A percentile compares a stretch with the other conserved stretches of the same genome.
Conservation (phyloP, 371 early-diverging fungal species). For the Mucor racemosus region DNA sequence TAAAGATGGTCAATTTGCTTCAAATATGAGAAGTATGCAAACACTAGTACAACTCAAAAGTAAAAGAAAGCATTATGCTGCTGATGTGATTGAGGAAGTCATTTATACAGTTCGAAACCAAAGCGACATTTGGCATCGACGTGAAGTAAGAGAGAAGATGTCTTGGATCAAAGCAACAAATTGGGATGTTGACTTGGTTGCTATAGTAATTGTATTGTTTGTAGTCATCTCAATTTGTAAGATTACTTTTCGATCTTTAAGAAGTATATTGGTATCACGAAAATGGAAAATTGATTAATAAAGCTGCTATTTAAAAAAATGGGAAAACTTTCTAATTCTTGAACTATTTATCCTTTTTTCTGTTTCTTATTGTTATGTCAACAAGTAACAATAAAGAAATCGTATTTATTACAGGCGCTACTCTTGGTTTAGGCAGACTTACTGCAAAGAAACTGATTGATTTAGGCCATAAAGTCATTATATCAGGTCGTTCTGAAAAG, state of each 20-base stretch:
- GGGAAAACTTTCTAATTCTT: neutral
- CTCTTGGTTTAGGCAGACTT: conserved; percentile 38
- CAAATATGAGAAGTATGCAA: conserved; percentile 19
- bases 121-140: conserved; percentile 14
- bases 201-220: neutral
- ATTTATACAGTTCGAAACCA: conserved; percentile 7
- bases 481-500: conserved; percentile 37
- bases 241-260: neutral
- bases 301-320: conserved; percentile 2
- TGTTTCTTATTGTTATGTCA: conserved; percentile 1
- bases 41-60: conserved; percentile 33
- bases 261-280: conserved; percentile 8
- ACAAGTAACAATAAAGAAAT: conserved; percentile 6
- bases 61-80: conserved; percentile 20
- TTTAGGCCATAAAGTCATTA: conserved; percentile 40
- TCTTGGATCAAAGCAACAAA: conserved; percentile 15
- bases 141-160: conserved; percentile 1
- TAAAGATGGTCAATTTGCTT: conserved; percentile 12
- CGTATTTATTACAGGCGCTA: conserved; percentile 49
- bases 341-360: neutral
- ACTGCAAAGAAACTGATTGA: conserved; percentile 36
- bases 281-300: conserved; percentile 13
- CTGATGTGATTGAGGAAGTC: conserved; percentile 42
- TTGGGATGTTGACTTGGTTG: conserved; percentile 14
- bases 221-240: neutral